These are phyloP conservation scores for Cryphonectria radicalis DNA, from an alignment of 2,329 filamentous ascomycete species.

Conservation along the genomic window DNA sequence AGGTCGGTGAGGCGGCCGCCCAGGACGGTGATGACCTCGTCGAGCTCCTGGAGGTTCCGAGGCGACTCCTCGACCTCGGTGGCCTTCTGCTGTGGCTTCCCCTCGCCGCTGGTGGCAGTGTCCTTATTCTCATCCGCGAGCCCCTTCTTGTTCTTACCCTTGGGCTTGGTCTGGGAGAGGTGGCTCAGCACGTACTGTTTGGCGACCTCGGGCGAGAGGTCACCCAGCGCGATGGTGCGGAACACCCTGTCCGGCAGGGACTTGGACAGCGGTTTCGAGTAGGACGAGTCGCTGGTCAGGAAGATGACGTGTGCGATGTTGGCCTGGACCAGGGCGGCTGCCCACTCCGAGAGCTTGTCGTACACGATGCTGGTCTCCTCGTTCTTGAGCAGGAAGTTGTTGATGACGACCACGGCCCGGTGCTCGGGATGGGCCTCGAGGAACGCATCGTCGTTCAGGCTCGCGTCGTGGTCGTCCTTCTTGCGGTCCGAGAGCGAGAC, in stretches of 20 bases:
- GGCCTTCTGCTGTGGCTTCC: constrained; percentile 34
- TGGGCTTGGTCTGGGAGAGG: constrained; percentile 57
- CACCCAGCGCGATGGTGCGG: constrained; percentile 81
- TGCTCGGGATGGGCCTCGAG: constrained; percentile 86
- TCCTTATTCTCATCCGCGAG: constrained; percentile 38
- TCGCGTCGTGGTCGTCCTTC: constrained; percentile 74
- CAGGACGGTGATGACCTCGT: constrained; percentile 78
- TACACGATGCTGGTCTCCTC: constrained; percentile 70
- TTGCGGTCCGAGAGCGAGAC: constrained; percentile 73
- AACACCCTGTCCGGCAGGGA: constrained; percentile 91
- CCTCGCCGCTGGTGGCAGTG: constrained; percentile 31
- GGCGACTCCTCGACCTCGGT: constrained; percentile 43
- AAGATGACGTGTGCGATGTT: constrained; percentile 96
- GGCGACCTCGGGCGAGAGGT: constrained; percentile 83
- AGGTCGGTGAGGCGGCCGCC: constrained; percentile 95
- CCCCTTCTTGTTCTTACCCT: constrained; percentile 32
- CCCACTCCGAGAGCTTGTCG: constrained; percentile 87
- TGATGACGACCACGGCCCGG: constrained; percentile 82
- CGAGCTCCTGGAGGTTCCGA: constrained; percentile 69
- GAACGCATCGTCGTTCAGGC: constrained; percentile 81
- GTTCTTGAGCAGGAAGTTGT: constrained; percentile 87
- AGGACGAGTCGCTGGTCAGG: constrained; percentile 86
- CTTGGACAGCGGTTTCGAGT: constrained; percentile 83
- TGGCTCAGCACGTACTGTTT: constrained; percentile 90
- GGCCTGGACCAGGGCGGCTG: constrained; percentile 79